phyloP scores from a whole-genome alignment of 352 stramenopile species.

The Globisporangium uncinulatum region DNA sequence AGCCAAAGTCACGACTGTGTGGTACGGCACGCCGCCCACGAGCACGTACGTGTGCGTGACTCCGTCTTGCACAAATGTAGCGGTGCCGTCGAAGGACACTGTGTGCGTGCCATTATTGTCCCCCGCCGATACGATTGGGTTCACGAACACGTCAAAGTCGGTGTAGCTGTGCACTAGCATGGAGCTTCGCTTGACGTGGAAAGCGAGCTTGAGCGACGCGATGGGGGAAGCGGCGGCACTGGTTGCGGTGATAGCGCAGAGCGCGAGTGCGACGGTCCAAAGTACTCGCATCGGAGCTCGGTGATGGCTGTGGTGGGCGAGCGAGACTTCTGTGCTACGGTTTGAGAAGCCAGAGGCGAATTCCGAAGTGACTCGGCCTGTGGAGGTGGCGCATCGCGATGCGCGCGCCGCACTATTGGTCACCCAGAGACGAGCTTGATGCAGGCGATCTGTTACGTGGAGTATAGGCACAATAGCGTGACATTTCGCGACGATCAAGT shows the following conservation, averaged over 20 bases:
- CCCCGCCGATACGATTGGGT: slow-evolving; percentile 18
- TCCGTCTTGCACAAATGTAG: slow-evolving; percentile 22
- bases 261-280: neutral
- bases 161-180: slow-evolving; percentile 45
- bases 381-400: too few species aligned
- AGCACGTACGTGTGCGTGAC: slow-evolving; percentile 33
- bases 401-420: too few species aligned
- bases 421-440: too few species aligned
- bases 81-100: slow-evolving; percentile 36
- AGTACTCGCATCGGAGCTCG: neutral
- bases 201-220: slow-evolving; percentile 27
- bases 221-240: slow-evolving; percentile 6
- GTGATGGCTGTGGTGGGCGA: too few species aligned
- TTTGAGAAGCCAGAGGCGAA: too few species aligned
- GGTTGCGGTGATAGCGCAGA: slow-evolving; percentile 1
- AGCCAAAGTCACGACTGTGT: slow-evolving; percentile 16
- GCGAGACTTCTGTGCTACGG: too few species aligned
- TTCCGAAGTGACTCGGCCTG: too few species aligned
- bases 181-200: slow-evolving; percentile 44
- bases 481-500: too few species aligned
- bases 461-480: too few species aligned
- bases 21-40: slow-evolving; percentile 28
- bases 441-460: too few species aligned
- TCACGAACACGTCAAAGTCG: slow-evolving; percentile 39
- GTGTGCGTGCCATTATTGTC: slow-evolving; percentile 8